These are phyloP conservation scores for Fusarium chaquense DNA, from an alignment of 2,329 filamentous ascomycete genomes.

Conservation along the genomic window DNA sequence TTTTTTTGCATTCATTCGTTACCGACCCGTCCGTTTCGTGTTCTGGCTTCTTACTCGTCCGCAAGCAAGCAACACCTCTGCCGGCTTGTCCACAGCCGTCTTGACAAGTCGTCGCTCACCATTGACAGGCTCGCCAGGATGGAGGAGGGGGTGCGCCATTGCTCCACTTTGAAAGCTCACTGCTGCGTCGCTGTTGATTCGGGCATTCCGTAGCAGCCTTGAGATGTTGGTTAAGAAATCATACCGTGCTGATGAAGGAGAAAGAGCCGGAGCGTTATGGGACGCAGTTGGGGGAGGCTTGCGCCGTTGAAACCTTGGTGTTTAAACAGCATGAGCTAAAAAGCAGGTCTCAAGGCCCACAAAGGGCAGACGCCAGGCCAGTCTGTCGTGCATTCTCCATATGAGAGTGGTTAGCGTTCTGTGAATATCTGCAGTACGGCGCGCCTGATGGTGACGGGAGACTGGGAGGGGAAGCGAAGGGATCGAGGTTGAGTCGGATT, in stretches of 20 bases:
- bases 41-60: slow-evolving; percentile 32
- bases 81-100: slow-evolving; percentile 40
- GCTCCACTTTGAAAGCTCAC: slow-evolving; percentile 42
- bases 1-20: slow-evolving; percentile 30
- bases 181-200: slow-evolving; percentile 37
- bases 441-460: slow-evolving; percentile 26
- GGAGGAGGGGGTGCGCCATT: slow-evolving; percentile 45
- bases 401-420: slow-evolving; percentile 26
- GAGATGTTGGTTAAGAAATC: background rate
- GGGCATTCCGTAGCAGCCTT: slow-evolving; percentile 30
- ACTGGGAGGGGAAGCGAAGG: slow-evolving; percentile 25
- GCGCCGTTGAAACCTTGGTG: slow-evolving; percentile 39
- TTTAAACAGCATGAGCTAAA: slow-evolving; percentile 24
- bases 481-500: slow-evolving; percentile 24
- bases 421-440: slow-evolving; percentile 23
- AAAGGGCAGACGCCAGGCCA: slow-evolving; percentile 27
- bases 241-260: slow-evolving; percentile 2
- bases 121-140: slow-evolving; percentile 33
- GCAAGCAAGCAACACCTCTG: slow-evolving; percentile 24
- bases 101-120: slow-evolving; percentile 43
- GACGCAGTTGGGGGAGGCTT: slow-evolving; percentile 32
- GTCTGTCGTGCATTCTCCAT: slow-evolving; percentile 24
- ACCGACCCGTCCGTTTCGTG: slow-evolving; percentile 30
- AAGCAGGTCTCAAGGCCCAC: slow-evolving; percentile 32
- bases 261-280: slow-evolving; percentile 5